These are phyloP conservation scores for Colletotrichum navitas DNA, from an alignment of 2,329 filamentous ascomycete genomes.

Conservation along the genomic window DNA sequence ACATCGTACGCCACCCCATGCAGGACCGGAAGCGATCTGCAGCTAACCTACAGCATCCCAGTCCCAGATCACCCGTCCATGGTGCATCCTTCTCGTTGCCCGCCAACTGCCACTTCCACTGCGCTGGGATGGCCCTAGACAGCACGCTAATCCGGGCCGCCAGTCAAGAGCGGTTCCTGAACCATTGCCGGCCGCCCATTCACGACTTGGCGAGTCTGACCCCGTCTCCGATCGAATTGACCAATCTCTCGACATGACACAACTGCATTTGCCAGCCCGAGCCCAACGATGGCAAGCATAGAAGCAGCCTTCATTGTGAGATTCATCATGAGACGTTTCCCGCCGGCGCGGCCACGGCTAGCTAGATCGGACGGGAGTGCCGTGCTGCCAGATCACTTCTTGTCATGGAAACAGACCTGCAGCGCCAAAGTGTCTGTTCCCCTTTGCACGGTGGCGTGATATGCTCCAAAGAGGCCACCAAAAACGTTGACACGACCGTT, in stretches of 20 bases:
- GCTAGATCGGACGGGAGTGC: constrained; percentile 21
- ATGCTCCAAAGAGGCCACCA: neutral
- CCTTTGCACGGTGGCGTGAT: too few relatives aligned
- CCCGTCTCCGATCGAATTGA: neutral
- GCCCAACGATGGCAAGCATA: neutral
- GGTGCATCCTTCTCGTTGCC: neutral
- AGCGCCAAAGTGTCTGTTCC: constrained; percentile 5
- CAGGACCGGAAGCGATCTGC: neutral
- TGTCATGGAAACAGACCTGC: constrained; percentile 2
- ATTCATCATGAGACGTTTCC: neutral
- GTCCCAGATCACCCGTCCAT: constrained; percentile 10
- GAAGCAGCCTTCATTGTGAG: neutral
- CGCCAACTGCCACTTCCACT: neutral
- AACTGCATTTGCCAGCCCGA: neutral
- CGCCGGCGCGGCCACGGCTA: constrained; percentile 10
- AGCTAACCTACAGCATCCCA: constrained; percentile 7
- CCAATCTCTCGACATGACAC: constrained; percentile 2
- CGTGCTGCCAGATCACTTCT: constrained; percentile 18
- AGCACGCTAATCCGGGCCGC: neutral
- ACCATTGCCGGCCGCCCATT: neutral
- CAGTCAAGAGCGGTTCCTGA: neutral
- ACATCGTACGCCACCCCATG: constrained; percentile 10
- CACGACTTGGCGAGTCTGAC: neutral
- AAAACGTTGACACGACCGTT: neutral
- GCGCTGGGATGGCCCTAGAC: constrained; percentile 5